phyloP scores from a whole-genome alignment of 1,284 basidiomycete genomes.

The Cutaneotrichosporon sp. region DNA sequence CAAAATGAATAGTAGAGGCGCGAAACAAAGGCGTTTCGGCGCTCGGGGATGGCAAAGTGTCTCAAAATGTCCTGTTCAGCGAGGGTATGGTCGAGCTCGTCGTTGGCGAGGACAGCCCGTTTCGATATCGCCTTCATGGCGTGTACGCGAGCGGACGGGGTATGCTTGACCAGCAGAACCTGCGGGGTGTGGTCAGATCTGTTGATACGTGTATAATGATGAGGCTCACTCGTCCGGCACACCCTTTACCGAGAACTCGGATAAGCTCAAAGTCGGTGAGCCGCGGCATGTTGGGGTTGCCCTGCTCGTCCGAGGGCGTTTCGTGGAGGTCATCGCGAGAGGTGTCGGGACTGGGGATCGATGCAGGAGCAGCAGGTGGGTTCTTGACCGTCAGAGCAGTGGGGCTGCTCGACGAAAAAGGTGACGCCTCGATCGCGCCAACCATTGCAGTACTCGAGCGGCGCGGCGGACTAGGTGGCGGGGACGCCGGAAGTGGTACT shows the following conservation, averaged over 20 bases:
- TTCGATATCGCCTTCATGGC: constrained; percentile 97
- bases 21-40: constrained; percentile 82
- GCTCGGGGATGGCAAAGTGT: constrained; percentile 64
- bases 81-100: constrained; percentile 89
- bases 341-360: constrained; percentile 9
- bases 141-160: constrained; percentile 64
- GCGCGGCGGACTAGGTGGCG: constrained; percentile 19
- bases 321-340: constrained; percentile 8
- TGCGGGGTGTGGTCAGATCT: constrained; percentile 13
- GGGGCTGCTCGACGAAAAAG: not conserved
- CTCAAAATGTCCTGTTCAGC: constrained; percentile 91
- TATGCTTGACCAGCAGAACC: constrained; percentile 78
- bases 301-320: too few species aligned
- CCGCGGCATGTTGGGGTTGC: constrained; percentile 15
- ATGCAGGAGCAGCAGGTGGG: not conserved
- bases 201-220: not conserved
- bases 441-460: not conserved
- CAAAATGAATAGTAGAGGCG: constrained; percentile 94
- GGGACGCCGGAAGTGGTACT: constrained; percentile 12
- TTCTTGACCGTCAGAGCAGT: not conserved
- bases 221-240: constrained; percentile 69
- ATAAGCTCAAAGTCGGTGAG: constrained; percentile 95
- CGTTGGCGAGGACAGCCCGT: constrained; percentile 87
- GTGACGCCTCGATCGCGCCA: not conserved
- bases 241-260: constrained; percentile 90